Base-by-base conservation (phyloP, 1,139 yeast genomes). In the Kodamaea sp. region DNA sequence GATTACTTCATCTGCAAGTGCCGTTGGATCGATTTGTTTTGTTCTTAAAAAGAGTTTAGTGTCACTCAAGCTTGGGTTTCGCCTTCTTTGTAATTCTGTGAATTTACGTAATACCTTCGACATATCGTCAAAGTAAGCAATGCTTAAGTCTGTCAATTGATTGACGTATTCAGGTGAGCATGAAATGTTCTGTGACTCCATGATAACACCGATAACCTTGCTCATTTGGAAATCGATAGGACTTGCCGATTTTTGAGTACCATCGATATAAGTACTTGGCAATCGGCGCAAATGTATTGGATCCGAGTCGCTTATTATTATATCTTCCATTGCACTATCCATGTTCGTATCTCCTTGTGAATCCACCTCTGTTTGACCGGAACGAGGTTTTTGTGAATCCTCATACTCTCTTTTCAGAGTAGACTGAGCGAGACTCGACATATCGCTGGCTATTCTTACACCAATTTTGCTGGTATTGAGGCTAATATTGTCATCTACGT, bases 1-100 rank as follows among this genome's bases (percentile, higher is more conserved):
- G 46, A 46, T 40, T 59, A 57, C 52, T 30, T 80, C 81, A 4
- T 58, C 56, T 43, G 69, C 70, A 12, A 87, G 52, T 7, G 67
- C 78, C 3, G 55, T 44, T n/a, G 72, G 60, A 6, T 65, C 54
- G 29, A 87, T 56, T 15, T 70, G 63, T 29, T 56, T 74, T 58
- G 75, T 66, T 33, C 67, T 57, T 20, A 83, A 52, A 41, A 81
- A 57, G 34, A 81, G 54, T 26, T 68, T 63, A 3, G 84, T 45
- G 56, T 87, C 96, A 15, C 68, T 68, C 24, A 77, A 60, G 0
- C 86, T 67, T 0, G 92, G 86, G 24, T 59, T 58, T 23, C 69
- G 62, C 39, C 95, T 70, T 49, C 96, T 67, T 58, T 88, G 96
- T n/a, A 79, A 61, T 43, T 77, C 81, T 2, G 84, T 71, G 27